Conservation (phyloP, 164 flowering plant species). For the Protea cynaroides region DNA sequence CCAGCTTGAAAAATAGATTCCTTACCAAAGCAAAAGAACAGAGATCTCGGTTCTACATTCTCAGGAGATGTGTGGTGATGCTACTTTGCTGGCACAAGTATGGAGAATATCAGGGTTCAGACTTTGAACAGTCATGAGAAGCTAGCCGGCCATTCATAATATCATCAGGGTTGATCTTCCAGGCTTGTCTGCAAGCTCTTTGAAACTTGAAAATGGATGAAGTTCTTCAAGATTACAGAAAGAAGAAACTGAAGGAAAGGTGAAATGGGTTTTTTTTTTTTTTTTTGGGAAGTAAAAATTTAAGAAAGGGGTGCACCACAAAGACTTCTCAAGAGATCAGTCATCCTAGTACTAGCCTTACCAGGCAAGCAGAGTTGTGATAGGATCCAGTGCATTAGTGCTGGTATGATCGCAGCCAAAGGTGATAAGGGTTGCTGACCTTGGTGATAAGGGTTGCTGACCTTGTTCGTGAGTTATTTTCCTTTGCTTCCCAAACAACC, state of each 20-base stretch:
- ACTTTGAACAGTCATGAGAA: no score
- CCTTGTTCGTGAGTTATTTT: no score
- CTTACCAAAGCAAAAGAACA: slow-evolving; percentile 15
- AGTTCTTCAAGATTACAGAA: background rate
- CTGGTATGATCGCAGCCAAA: no score
- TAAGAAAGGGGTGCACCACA: no score
- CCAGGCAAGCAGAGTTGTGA: no score
- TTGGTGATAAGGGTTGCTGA: no score
- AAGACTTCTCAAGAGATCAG: no score
- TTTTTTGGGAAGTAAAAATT: no score
- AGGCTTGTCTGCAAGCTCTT: background rate
- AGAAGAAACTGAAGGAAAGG: background rate
- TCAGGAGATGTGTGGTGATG: slow-evolving; percentile 17
- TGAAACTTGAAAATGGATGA: background rate
- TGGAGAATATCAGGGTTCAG: background rate
- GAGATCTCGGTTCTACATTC: slow-evolving; percentile 18
- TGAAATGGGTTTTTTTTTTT: background rate
- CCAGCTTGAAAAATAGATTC: slow-evolving; percentile 11
- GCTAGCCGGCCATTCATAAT: no score
- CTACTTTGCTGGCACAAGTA: slow-evolving; percentile 16
- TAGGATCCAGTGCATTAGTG: no score
- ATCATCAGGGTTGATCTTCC: background rate
- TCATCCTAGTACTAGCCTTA: no score
- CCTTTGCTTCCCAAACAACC: background rate
- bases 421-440: no score